A percentile compares a stretch with the other conserved stretches of the same genome.
phyloP scores from a whole-genome alignment of 257 asterid species.

The Solanum etuberosum region DNA sequence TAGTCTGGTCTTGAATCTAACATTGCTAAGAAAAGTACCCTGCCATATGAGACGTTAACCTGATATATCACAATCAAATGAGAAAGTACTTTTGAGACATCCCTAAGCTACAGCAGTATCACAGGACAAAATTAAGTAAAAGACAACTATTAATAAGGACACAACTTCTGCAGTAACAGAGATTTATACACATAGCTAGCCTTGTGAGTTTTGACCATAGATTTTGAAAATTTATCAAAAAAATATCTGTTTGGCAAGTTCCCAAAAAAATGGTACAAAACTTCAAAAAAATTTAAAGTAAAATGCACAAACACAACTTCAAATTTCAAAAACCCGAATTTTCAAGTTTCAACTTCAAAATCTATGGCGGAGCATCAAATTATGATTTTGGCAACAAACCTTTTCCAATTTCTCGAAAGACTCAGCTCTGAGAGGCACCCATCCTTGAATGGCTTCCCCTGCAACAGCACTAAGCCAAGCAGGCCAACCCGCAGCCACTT shows the following conservation, averaged over 20 bases:
- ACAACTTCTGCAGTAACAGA: not conserved
- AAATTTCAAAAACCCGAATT: not conserved
- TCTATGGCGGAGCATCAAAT: not conserved
- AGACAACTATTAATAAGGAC: not conserved
- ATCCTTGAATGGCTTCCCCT: constrained; percentile 55
- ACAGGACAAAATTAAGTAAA: not conserved
- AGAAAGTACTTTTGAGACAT: not conserved
- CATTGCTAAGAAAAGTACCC: not conserved
- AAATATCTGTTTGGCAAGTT: not conserved
- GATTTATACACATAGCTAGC: not conserved
- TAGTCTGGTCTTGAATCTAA: not conserved
- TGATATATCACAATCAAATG: not conserved
- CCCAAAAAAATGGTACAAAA: not conserved
- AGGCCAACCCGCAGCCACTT: constrained; percentile 72
- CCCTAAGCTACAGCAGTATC: not conserved
- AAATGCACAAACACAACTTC: not conserved
- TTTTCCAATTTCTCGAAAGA: constrained; percentile 43
- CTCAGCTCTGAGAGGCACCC: constrained; percentile 51
- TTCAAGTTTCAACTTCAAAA: not conserved
- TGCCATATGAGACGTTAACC: not conserved
- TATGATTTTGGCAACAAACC: constrained; percentile 10
- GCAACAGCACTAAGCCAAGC: constrained; percentile 62
- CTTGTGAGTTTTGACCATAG: not conserved
- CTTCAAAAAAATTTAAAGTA: not conserved
- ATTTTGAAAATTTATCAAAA: not conserved